Conservation (phyloP, 805 yeast species). For the Candida ulmi region DNA sequence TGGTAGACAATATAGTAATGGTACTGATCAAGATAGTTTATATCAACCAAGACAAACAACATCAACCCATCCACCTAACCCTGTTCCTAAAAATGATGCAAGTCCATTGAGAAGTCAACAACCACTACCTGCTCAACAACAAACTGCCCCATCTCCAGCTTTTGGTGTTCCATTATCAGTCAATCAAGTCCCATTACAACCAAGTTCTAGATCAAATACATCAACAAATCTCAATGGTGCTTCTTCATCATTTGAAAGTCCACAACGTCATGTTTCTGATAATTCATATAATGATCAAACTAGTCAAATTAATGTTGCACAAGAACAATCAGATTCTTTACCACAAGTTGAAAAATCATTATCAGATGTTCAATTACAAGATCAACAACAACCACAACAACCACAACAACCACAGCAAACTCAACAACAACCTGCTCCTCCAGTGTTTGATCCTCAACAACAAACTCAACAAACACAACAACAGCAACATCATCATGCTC, state of each 20-base stretch:
- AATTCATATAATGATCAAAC: conserved; percentile 12
- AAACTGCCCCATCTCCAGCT: background rate
- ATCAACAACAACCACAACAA: background rate
- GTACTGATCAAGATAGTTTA: background rate
- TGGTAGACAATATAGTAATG: background rate
- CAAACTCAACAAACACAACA: conserved; percentile 9
- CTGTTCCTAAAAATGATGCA: conserved; percentile 7
- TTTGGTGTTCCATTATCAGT: conserved; percentile 19
- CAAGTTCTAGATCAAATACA: conserved; percentile 24
- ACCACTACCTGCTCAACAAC: too few relatives aligned
- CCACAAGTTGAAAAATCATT: background rate
- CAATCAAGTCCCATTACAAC: conserved; percentile 30
- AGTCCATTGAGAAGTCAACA: conserved; percentile 2
- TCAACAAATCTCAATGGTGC: conserved; percentile 3
- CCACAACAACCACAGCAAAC: conserved; percentile 13
- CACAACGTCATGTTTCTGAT: conserved; percentile 1
- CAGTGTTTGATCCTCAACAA: background rate
- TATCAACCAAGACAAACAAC: conserved; percentile 1
- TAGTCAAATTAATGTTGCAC: conserved; percentile 11
- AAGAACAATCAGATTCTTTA: conserved; percentile 3
- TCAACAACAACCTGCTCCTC: conserved; percentile 16
- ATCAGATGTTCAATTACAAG: too few relatives aligned
- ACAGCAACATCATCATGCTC: conserved; percentile 33
- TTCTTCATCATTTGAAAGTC: background rate
- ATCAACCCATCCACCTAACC: conserved; percentile 8